A percentile compares a stretch with the other conserved stretches of the same genome.
phyloP scores from a whole-genome alignment of 371 early-diverging fungal genomes.

The Mucor piriformis region DNA sequence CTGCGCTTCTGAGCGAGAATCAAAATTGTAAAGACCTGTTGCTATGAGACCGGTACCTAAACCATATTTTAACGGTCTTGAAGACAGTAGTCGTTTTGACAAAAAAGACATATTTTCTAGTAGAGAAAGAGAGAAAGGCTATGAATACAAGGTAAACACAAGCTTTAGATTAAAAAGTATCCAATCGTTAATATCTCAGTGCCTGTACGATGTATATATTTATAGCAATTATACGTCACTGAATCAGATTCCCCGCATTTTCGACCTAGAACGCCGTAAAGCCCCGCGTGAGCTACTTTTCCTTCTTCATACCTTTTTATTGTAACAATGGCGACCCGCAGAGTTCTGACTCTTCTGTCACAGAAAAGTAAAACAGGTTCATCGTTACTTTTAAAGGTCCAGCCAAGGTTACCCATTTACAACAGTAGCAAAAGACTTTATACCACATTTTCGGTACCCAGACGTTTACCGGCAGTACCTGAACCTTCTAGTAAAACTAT shows the following conservation, averaged over 20 bases:
- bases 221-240: neutral
- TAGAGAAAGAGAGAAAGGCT: neutral
- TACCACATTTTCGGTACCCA: conserved; percentile 13
- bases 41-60: conserved; percentile 25
- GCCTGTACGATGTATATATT: neutral
- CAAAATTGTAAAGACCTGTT: conserved; percentile 49
- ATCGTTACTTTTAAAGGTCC: neutral
- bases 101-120: conserved; percentile 15
- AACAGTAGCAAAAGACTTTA: neutral
- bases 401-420: neutral
- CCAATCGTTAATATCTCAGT: neutral
- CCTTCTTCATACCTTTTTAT: neutral
- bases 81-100: neutral
- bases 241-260: conserved; percentile 1
- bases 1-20: conserved; percentile 61
- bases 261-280: neutral
- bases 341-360: neutral
- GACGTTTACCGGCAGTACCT: conserved; percentile 19
- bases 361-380: neutral
- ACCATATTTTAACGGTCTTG: conserved; percentile 3
- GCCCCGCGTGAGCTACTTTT: neutral
- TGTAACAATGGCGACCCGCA: conserved; percentile 14
- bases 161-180: neutral
- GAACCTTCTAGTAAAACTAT: conserved; percentile 18
- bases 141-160: neutral